Conservation (phyloP, 352 stramenopile species). For the Phytophthora podocarpi region DNA sequence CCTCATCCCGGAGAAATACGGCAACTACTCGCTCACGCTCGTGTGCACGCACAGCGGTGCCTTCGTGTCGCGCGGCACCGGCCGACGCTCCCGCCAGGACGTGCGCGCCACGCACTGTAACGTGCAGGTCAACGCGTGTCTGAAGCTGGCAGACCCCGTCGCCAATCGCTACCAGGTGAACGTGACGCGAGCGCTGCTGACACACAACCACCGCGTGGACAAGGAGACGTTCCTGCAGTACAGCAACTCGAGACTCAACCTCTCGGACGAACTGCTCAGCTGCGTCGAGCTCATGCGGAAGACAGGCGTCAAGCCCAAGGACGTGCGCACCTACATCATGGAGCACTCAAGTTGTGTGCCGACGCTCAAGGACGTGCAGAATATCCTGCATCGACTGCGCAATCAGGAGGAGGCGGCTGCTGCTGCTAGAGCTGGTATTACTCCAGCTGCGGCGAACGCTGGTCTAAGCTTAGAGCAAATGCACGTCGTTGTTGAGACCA, state of each 20-base stretch:
- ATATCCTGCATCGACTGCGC: constrained; percentile 34
- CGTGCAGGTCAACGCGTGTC: constrained; percentile 41
- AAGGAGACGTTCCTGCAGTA: constrained; percentile 41
- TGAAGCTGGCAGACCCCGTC: constrained; percentile 37
- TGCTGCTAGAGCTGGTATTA: neutral
- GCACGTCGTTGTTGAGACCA: neutral
- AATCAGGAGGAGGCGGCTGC: constrained; percentile 16
- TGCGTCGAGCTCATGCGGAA: constrained; percentile 46
- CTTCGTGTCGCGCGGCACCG: constrained; percentile 39
- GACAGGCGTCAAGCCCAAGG: constrained; percentile 37
- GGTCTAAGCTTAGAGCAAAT: neutral
- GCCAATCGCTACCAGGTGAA: constrained; percentile 34
- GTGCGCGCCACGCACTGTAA: constrained; percentile 38
- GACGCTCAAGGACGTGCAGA: constrained; percentile 46
- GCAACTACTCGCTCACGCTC: constrained; percentile 43
- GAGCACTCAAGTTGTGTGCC: constrained; percentile 36
- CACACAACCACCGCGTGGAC: constrained; percentile 42
- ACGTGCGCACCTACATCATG: constrained; percentile 40
- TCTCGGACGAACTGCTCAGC: constrained; percentile 30
- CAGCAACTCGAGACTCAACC: constrained; percentile 38
- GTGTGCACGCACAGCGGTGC: constrained; percentile 45
- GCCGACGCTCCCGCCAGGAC: constrained; percentile 33
- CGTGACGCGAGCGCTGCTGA: constrained; percentile 36
- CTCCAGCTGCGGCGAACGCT: neutral
- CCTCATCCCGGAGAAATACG: constrained; percentile 40